These are phyloP conservation scores for Discostella stelligeroides DNA, from an alignment of 108 stramenopile species.

Conservation along the genomic window DNA sequence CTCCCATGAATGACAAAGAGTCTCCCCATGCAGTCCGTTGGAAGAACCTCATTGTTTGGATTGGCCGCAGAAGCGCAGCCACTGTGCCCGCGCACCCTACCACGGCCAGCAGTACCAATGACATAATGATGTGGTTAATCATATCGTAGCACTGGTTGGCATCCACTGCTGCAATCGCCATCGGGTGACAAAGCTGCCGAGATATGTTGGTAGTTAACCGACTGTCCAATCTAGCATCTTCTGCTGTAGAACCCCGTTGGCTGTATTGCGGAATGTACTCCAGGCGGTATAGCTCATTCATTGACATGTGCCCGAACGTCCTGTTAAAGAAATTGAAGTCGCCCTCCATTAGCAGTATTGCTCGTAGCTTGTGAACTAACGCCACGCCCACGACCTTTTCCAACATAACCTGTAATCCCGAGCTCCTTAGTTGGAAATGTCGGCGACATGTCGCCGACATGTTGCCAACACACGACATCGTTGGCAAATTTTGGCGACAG, in stretches of 20 bases:
- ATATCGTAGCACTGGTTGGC: slow-evolving; percentile 4
- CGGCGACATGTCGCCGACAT: no score
- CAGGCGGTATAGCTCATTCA: no score
- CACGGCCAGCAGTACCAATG: neutral
- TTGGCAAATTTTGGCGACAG: no score
- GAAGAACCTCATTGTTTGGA: slow-evolving; percentile 9
- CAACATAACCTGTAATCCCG: no score
- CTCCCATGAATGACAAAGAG: slow-evolving; percentile 6
- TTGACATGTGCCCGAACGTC: neutral
- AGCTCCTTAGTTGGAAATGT: no score
- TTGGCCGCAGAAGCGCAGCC: neutral
- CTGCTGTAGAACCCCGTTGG: neutral
- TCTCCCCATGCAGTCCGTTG: slow-evolving; percentile 7
- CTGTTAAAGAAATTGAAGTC: slow-evolving; percentile 11
- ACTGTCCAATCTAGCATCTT: slow-evolving; percentile 11
- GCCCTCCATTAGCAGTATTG: slow-evolving; percentile 23
- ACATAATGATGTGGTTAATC: slow-evolving; percentile 9
- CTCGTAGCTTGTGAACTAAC: slow-evolving; percentile 13
- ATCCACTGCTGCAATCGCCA: neutral
- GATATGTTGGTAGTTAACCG: neutral
- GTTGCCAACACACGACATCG: no score
- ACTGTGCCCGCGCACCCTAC: neutral
- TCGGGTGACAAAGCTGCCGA: neutral
- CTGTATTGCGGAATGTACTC: neutral
- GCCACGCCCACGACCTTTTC: slow-evolving; percentile 23